phyloP scores from a whole-genome alignment of 768 basidiomycete genomes.

The Pulveroboletus frians region DNA sequence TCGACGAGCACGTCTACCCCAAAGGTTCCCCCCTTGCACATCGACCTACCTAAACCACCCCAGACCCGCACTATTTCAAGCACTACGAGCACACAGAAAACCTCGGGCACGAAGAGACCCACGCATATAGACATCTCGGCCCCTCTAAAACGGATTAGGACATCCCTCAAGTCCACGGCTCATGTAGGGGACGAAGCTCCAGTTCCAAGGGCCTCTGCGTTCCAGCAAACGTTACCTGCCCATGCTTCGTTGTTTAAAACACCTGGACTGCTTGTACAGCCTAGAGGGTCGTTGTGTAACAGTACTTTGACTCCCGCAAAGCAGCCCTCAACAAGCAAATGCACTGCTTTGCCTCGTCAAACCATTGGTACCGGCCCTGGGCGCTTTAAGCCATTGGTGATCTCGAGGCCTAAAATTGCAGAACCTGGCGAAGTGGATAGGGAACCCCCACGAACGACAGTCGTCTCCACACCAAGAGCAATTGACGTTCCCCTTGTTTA shows the following conservation, averaged over 20 bases:
- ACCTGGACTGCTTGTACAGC: conserved; percentile 4
- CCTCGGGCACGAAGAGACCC: conserved; percentile 10
- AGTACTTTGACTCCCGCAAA: background rate
- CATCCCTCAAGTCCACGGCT: background rate
- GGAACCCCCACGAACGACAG: background rate
- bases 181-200: background rate
- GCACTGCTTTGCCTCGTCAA: background rate
- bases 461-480: background rate
- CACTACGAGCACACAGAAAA: background rate
- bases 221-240: background rate
- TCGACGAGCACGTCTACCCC: background rate
- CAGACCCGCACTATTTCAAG: background rate
- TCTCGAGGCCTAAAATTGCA: background rate
- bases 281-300: background rate
- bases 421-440: background rate
- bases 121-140: conserved; percentile 19
- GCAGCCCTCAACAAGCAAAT: background rate
- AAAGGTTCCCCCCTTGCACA: background rate
- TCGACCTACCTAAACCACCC: background rate
- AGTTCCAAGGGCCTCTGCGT: background rate
- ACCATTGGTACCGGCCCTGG: background rate
- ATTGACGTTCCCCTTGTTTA: background rate
- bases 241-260: conserved; percentile 4
- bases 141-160: conserved; percentile 12
- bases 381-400: conserved; percentile 16